Evolutionary conservation across 805 yeast species (phyloP).

Genomic region (Brettanomyces nanus): DNA sequence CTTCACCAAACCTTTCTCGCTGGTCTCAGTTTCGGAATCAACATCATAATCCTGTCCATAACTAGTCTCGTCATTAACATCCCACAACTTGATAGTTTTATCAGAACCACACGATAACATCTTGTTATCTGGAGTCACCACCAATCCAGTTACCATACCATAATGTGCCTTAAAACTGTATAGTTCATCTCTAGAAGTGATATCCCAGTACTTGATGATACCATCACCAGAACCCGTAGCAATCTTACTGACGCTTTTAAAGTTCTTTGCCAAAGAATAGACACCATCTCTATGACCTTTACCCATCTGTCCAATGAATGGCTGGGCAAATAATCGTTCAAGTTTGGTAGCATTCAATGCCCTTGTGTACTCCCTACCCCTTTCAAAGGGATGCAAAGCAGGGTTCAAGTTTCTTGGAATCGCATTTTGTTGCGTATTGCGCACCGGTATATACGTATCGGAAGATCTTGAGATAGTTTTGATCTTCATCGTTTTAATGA

Average conservation of each 20-base stretch:
- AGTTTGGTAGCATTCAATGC: conserved; percentile 92
- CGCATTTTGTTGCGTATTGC: conserved; percentile 81
- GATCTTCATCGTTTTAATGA: conserved; percentile 52
- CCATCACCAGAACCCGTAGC: conserved; percentile 98
- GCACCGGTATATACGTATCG: conserved; percentile 87
- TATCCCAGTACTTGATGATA: conserved; percentile 86
- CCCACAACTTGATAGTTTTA: conserved; percentile 84
- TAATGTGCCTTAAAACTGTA: conserved; percentile 82
- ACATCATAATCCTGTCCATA: conserved; percentile 15
- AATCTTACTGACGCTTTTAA: conserved; percentile 55
- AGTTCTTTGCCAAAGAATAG: conserved; percentile 77
- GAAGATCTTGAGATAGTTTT: conserved; percentile 85
- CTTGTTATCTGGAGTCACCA: conserved; percentile 58
- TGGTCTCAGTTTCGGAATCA: conserved; percentile 16
- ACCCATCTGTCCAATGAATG: conserved; percentile 92
- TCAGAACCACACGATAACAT: conserved; percentile 81
- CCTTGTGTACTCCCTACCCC: conserved; percentile 93
- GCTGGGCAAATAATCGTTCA: conserved; percentile 96
- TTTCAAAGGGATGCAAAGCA: conserved; percentile 90
- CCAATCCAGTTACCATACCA: conserved; percentile 80
- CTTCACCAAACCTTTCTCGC: conserved; percentile 53
- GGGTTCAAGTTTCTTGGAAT: conserved; percentile 88
- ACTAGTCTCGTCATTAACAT: conserved; percentile 41
- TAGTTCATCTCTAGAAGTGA: conserved; percentile 68
- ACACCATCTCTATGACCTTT: conserved; percentile 94